phyloP scores from a whole-genome alignment of 129 eudicot genomes.

The Ambrosia artemisiifolia region DNA sequence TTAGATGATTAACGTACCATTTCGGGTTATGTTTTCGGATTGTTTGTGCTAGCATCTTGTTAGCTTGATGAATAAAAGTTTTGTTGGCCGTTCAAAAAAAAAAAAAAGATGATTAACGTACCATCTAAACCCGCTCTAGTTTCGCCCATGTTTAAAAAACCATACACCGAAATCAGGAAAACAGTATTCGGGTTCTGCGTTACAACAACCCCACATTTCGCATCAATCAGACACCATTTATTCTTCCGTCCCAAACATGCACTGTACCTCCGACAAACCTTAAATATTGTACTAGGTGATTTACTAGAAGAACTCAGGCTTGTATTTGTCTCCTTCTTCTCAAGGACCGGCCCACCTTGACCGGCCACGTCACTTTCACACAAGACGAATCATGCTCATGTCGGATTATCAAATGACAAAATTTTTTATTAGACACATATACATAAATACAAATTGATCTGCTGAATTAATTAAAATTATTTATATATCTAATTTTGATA shows the following conservation, averaged over 20 bases:
- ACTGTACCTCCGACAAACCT: slow-evolving; percentile 31
- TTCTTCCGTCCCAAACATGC: slow-evolving; percentile 6
- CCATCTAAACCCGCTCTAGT: no score
- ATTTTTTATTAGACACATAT: slow-evolving; percentile 5
- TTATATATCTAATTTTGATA: no score
- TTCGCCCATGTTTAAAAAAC: no score
- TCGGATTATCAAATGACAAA: slow-evolving; percentile 17
- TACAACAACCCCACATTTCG: slow-evolving; percentile 27
- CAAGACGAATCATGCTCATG: neutral
- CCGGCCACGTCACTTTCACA: slow-evolving; percentile 19
- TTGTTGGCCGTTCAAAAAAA: no score
- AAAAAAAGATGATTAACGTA: no score
- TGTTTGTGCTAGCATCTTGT: no score
- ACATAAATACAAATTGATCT: neutral
- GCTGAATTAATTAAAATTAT: neutral
- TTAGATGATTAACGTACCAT: no score
- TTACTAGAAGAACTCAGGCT: slow-evolving; percentile 19
- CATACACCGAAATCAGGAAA: no score
- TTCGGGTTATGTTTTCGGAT: no score
- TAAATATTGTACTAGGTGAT: slow-evolving; percentile 24
- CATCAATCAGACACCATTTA: slow-evolving; percentile 17
- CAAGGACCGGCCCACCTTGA: slow-evolving; percentile 23
- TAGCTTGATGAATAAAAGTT: no score
- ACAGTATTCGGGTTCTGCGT: neutral
- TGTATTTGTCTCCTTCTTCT: slow-evolving; percentile 22